phyloP scores from a whole-genome alignment of 768 basidiomycete genomes.

The Scleroderma citrinum region DNA sequence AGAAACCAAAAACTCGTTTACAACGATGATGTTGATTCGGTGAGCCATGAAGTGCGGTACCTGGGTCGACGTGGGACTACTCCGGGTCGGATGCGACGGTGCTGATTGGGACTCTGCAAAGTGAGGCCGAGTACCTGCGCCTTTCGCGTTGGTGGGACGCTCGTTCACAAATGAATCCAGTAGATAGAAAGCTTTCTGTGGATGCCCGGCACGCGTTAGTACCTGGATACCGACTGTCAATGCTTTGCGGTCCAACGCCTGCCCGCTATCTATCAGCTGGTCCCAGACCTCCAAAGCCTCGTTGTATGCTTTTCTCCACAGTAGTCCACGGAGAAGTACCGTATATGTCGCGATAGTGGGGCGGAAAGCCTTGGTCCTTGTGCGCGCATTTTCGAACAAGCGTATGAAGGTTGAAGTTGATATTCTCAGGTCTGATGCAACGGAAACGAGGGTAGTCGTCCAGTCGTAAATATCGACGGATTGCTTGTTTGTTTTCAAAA shows the following conservation, averaged over 20 bases:
- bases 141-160: conserved; percentile 10
- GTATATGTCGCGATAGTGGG: conserved; percentile 48
- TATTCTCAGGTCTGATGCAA: conserved; percentile 33
- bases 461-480: conserved; percentile 40
- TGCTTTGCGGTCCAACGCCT: conserved; percentile 40
- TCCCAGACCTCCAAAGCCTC: conserved; percentile 42
- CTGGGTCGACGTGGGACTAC: too few relatives aligned
- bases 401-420: conserved; percentile 30
- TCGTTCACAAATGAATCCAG: conserved; percentile 37
- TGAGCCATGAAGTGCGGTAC: background rate
- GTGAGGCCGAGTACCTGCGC: background rate
- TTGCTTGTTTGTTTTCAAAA: conserved; percentile 18
- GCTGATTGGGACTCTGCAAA: conserved; percentile 2
- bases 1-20: conserved; percentile 42
- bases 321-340: conserved; percentile 47
- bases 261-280: conserved; percentile 29
- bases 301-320: conserved; percentile 35
- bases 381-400: conserved; percentile 31
- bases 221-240: conserved; percentile 48
- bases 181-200: conserved; percentile 45
- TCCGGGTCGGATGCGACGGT: background rate
- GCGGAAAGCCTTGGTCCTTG: conserved; percentile 24
- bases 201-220: conserved; percentile 36
- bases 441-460: conserved; percentile 42
- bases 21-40: conserved; percentile 21